A percentile compares a stretch with the other conserved stretches of the same genome.
These are phyloP conservation scores for Solanum rostratum DNA, from an alignment of 257 asterid genomes.

Conservation along the genomic window DNA sequence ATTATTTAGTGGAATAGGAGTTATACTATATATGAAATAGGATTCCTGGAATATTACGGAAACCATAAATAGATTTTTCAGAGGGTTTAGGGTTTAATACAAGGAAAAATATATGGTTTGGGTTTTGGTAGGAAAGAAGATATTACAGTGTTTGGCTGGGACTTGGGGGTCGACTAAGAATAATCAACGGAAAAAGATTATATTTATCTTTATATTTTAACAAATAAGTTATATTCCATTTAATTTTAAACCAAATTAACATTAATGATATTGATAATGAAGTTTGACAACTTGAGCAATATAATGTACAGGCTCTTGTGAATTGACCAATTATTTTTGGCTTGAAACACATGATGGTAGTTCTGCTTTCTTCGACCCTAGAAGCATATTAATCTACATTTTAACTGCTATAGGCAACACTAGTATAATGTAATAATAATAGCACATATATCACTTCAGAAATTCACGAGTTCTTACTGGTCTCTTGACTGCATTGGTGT, in stretches of 20 bases:
- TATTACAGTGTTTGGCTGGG: too few relatives aligned
- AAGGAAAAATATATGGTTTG: too few relatives aligned
- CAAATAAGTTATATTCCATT: too few relatives aligned
- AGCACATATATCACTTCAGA: conserved; percentile 32
- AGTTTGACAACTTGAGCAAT: background rate
- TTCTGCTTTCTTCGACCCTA: background rate
- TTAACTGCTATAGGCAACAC: background rate
- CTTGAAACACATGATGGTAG: background rate
- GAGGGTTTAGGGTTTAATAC: too few relatives aligned
- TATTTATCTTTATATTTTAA: too few relatives aligned
- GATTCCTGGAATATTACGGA: too few relatives aligned
- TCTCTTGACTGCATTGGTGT: conserved; percentile 91
- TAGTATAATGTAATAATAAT: background rate
- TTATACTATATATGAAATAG: too few relatives aligned
- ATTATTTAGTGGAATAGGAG: too few relatives aligned
- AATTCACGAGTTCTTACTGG: conserved; percentile 79
- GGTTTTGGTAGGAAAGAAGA: too few relatives aligned
- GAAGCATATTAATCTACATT: background rate
- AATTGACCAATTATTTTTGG: background rate
- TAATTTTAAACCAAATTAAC: background rate
- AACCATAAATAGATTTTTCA: too few relatives aligned
- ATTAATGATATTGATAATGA: background rate
- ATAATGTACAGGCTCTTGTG: background rate
- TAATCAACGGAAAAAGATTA: too few relatives aligned
- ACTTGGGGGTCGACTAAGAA: too few relatives aligned